Evolutionary conservation across 768 basidiomycete genomes (phyloP).

Genomic region (Lactifluus echinatus): DNA sequence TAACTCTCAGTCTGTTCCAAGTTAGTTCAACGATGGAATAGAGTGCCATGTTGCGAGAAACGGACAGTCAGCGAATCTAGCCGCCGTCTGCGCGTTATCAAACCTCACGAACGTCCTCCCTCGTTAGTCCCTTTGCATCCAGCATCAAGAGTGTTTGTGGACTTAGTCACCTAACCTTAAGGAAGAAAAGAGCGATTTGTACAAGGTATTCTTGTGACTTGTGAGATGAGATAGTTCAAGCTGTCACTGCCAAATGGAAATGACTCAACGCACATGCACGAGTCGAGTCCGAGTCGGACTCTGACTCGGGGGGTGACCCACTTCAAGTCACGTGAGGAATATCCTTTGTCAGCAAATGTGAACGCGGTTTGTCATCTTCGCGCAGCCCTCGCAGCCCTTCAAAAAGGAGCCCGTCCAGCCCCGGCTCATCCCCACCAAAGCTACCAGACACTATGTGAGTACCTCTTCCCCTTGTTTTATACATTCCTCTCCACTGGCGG

Average conservation of each 20-base stretch:
- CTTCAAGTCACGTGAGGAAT: neutral
- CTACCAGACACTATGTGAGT: slow-evolving; percentile 8
- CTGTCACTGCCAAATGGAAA: no score
- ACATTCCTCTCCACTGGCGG: neutral
- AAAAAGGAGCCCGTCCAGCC: neutral
- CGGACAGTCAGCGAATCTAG: neutral
- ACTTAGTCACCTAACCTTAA: no score
- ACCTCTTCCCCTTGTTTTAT: neutral
- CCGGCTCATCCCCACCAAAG: neutral
- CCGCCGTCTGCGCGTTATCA: neutral
- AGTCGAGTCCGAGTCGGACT: no score
- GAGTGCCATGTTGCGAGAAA: neutral
- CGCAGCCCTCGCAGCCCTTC: neutral
- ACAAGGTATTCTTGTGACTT: no score
- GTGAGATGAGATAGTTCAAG: no score
- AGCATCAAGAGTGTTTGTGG: neutral
- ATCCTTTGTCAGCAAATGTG: slow-evolving; percentile 5
- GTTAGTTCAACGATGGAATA: neutral
- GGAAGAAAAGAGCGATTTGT: no score
- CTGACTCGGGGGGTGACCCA: neutral
- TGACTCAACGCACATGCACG: neutral
- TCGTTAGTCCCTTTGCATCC: neutral
- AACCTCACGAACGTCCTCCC: no score
- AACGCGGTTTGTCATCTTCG: slow-evolving; percentile 6
- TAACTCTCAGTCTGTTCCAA: no score